A percentile compares a stretch with the other conserved stretches of the same genome.
Evolutionary conservation across 441 rosid genomes (phyloP).

Genomic region (Mallotus repandus): DNA sequence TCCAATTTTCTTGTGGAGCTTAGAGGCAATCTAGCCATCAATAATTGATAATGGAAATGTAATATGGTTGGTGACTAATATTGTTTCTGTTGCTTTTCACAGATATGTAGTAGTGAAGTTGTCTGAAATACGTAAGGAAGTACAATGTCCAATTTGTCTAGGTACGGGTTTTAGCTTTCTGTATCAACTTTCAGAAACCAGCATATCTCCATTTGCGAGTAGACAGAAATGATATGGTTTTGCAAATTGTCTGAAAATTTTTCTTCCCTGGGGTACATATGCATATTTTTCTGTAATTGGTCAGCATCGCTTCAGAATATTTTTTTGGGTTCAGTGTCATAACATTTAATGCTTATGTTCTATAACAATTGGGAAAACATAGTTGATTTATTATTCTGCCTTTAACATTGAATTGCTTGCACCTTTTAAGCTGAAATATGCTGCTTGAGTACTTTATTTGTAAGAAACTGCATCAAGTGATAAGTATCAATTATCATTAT

Average conservation of each 20-base stretch:
- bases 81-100: slow-evolving; percentile 28
- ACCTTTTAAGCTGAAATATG: not conserved
- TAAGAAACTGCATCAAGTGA: not conserved
- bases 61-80: slow-evolving; percentile 9
- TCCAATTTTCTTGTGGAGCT: not conserved
- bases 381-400: not conserved
- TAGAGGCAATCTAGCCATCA: slow-evolving; percentile 5
- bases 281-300: not conserved
- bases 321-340: not conserved
- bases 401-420: not conserved
- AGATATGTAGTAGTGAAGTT: slow-evolving; percentile 50
- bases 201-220: slow-evolving; percentile 4
- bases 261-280: not conserved
- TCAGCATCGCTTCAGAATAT: not conserved
- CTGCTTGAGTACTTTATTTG: not conserved
- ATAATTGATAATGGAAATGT: not conserved
- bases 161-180: slow-evolving; percentile 41
- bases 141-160: slow-evolving; percentile 79
- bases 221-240: not conserved
- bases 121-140: slow-evolving; percentile 65
- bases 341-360: not conserved
- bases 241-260: not conserved
- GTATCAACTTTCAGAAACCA: slow-evolving; percentile 7
- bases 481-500: not conserved
- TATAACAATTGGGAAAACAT: not conserved